Percentiles rank a stretch among this genome's conserved stretches.
Evolutionary conservation across 805 yeast species (phyloP).

Genomic region (Lipomyces kockii): DNA sequence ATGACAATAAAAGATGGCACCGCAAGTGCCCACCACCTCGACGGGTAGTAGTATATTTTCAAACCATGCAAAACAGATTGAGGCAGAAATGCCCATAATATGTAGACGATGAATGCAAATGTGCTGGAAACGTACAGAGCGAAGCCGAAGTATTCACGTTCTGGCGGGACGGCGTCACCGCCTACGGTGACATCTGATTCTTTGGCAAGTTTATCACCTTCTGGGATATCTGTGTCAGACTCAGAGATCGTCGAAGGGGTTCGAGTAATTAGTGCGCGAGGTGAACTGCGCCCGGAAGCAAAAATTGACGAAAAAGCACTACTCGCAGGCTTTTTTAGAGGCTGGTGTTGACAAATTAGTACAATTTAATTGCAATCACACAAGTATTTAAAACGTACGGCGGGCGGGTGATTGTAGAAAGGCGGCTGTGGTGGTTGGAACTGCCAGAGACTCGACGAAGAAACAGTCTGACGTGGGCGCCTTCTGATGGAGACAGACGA

Average conservation of each 20-base stretch:
- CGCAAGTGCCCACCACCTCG: slow-evolving; percentile 88
- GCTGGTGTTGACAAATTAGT: slow-evolving; percentile 2
- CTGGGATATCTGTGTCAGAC: slow-evolving; percentile 39
- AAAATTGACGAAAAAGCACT: slow-evolving; percentile 32
- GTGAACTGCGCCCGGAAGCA: slow-evolving; percentile 35
- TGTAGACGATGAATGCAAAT: slow-evolving; percentile 58
- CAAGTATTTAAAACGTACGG: slow-evolving; percentile 13
- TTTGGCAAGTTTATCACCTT: slow-evolving; percentile 45
- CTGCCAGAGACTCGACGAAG: slow-evolving; percentile 27
- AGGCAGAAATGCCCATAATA: slow-evolving; percentile 79
- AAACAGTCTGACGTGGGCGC: slow-evolving; percentile 23
- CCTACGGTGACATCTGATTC: slow-evolving; percentile 48
- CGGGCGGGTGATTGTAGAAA: slow-evolving; percentile 40
- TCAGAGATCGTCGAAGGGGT: slow-evolving; percentile 27
- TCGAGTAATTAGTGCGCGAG: slow-evolving; percentile 17
- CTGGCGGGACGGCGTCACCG: slow-evolving; percentile 47
- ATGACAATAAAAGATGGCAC: slow-evolving; percentile 73
- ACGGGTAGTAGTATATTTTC: slow-evolving; percentile 76
- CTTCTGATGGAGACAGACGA: slow-evolving; percentile 33
- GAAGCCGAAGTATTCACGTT: slow-evolving; percentile 81
- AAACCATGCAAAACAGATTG: slow-evolving; percentile 55
- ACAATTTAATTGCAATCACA: not conserved
- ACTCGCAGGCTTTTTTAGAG: slow-evolving; percentile 27
- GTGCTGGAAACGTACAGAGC: slow-evolving; percentile 74
- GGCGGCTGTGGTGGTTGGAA: slow-evolving; percentile 41